Conservation (phyloP, 805 yeast genomes). For the Cyberlindnera petersonii region DNA sequence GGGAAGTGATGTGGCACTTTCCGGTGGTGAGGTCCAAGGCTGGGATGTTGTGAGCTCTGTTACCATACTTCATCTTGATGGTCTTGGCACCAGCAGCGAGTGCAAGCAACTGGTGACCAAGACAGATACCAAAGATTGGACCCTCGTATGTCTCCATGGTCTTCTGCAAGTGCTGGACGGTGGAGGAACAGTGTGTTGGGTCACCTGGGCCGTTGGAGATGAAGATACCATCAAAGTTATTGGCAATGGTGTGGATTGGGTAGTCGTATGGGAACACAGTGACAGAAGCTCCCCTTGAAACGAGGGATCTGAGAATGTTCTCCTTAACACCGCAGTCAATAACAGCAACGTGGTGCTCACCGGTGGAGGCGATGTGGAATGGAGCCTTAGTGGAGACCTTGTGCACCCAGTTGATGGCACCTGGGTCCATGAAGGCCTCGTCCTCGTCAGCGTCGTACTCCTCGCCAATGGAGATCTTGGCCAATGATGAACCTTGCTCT, state of each 20-base stretch:
- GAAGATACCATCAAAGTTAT: slow-evolving; percentile 91
- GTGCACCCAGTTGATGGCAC: slow-evolving; percentile 82
- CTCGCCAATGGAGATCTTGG: slow-evolving; percentile 84
- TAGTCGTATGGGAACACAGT: slow-evolving; percentile 96
- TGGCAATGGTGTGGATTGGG: slow-evolving; percentile 86
- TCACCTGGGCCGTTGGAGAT: slow-evolving; percentile 97
- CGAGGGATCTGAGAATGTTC: slow-evolving; percentile 90
- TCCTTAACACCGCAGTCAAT: slow-evolving; percentile 98
- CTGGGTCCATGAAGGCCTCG: slow-evolving; percentile 88
- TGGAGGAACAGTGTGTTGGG: slow-evolving; percentile 83
- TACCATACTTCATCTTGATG: slow-evolving; percentile 91
- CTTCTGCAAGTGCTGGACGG: slow-evolving; percentile 68
- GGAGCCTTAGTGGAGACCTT: slow-evolving; percentile 95
- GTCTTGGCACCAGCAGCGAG: slow-evolving; percentile 94
- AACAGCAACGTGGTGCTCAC: slow-evolving; percentile 79
- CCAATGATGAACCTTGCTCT: slow-evolving; percentile 94
- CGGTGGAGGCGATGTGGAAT: slow-evolving; percentile 72
- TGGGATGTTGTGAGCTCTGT: slow-evolving; percentile 98
- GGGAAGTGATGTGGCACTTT: slow-evolving; percentile 95
- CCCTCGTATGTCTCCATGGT: slow-evolving; percentile 63
- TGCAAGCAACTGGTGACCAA: slow-evolving; percentile 96
- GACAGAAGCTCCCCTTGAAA: slow-evolving; percentile 90
- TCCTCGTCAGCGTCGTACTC: slow-evolving; percentile 90
- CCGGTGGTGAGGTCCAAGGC: slow-evolving; percentile 88
- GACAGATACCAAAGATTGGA: slow-evolving; percentile 96